Base-by-base conservation (phyloP, 768 basidiomycete species). In the Cystobasidium onofrii region DNA sequence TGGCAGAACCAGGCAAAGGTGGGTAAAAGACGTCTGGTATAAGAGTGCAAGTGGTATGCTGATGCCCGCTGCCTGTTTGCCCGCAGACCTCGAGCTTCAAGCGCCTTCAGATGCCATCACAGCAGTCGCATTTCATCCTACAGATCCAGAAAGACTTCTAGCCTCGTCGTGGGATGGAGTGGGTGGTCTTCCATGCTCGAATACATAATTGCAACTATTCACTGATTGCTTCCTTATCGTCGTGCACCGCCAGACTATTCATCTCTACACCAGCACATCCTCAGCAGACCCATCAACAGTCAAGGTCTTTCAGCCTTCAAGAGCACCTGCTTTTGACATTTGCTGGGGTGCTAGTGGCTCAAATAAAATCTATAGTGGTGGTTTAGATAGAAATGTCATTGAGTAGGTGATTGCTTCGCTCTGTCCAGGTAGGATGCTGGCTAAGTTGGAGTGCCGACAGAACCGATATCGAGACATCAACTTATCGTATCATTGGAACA, bases 261-360 rank as follows among this genome's bases (percentile, higher is more conserved):
- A 80, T 90, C 78, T 87, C 77, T 83, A 88, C 83, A 81, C 87
- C 77, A 76, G 87, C 77, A 76, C 76, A 1, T 80, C 86, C 33
- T 88, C 87, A 78, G 86, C 88, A 71, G 85, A 86, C 23, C 27
- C 57, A 62, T 27, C 27, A 13, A 75, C 36, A 77, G 88, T 88
- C 77, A 85, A 87, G n/a, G 91, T 90, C 76, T 91, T 90, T 77
- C 89, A 92, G 55, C 90, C 95, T 74, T 87, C 91, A 23, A 92
- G 92, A 3, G 90, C 93, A 0, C 66, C 74, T 29, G 88, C 97
- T 12, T 84, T 98, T n/a, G 86, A 89, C 1, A 89, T 89, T 76
- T 84, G 87, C 67, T 98, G 78, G 78, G 77, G 73, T 15, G 36
- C 50, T 0, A 10, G 52, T 78, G 79, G 20, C 85, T 83, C 0